Base-by-base conservation (phyloP, 495 filamentous ascomycete genomes). In the Hyaloscypha variabilis region DNA sequence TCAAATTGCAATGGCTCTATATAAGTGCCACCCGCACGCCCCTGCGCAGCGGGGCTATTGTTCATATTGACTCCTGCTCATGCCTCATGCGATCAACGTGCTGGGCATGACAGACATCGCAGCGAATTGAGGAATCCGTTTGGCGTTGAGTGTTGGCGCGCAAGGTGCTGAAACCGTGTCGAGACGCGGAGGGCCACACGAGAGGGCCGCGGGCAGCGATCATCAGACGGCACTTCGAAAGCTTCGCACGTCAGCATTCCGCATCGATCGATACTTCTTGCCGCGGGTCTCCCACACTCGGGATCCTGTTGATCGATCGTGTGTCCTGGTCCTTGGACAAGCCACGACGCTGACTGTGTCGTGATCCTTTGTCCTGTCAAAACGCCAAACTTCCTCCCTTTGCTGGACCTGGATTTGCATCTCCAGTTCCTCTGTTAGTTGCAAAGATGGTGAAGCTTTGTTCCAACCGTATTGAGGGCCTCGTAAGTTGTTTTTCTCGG, bases 381-480 rank as follows among this genome's bases (percentile, higher is more conserved):
- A 46, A 46, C 2, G 39, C 39, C 39, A 46, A 46, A 46, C 39
- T 46, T 17, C 17, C 10, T 19, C 17, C 17, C 39, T 46, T 46
- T 46, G 39, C 39, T 17, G 17, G 17, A 14, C 17, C 39, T 17
- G 17, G 17, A 14, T 17, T 46, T 17, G 39, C 39, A 46, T 11
- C 39, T 46, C 39, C 17, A 46, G 11, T 17, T 46, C 17, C 11
- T 17, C 11, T 46, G 4, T 46, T 3, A 46, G 10, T 11, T 46
- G 11, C 17, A 46, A 57, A 39, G 14, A 59, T 25, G 30, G 73
- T 72, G 67, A 58, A 50, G 21, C 63, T 77, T 19, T 77, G 75
- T 60, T 63, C 60, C 21, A 73, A 76, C 31, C 71, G 75, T 21
- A 68, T 66, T 2, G 75, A 77, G 68, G 75, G 75, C 66, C 75